Base-by-base conservation (phyloP, 2,329 filamentous ascomycete genomes). In the Aureobasidium leucospermi region DNA sequence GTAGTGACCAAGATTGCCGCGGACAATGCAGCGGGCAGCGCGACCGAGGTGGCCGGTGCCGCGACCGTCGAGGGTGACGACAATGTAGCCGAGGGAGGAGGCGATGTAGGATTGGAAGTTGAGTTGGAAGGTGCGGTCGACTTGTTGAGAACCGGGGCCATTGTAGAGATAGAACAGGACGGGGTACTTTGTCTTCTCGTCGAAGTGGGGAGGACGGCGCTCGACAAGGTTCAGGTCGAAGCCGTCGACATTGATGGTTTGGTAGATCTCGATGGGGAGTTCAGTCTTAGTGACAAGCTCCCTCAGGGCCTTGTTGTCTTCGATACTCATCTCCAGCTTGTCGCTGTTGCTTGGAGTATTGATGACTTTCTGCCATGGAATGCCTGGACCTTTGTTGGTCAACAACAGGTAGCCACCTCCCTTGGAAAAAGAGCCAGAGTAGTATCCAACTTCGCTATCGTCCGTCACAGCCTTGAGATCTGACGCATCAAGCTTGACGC, bases 161-260 rank as follows among this genome's bases (percentile, higher is more conserved):
- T 90, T 93, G 76, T 99, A 99, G 61, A 96, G 86, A 68, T 89
- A 87, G 79, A 99, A 99, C 4, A 99, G 82, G 1, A 99, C 91
- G 0, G 94, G 94, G 67, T 99, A 97, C 69, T 88, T 85, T 74
- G 89, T 92, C 67, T 85, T 85, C 16, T 84, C 78, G 71, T 91
- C 83, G 70, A 97, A 99, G 73, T 96, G 88, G 1, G 92, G 88
- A 6, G 94, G 94, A 0, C 90, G 88, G 32, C 91, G 87, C 74
- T 99, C 94, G 13, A 97, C 77, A 11, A 88, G 79, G 61, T 88
- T 85, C 15, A 89, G 75, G 16, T 85, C 82, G 65, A 88, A 86
- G 34, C 86, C 89, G 63, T 94, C 87, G 15, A 97, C 83, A n/a
- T 87, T 88, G 52, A 99, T 81, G 10, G 88, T 95, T 47, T 88